Base-by-base conservation (phyloP, 2,329 filamentous ascomycete species). In the Claviceps capensis region DNA sequence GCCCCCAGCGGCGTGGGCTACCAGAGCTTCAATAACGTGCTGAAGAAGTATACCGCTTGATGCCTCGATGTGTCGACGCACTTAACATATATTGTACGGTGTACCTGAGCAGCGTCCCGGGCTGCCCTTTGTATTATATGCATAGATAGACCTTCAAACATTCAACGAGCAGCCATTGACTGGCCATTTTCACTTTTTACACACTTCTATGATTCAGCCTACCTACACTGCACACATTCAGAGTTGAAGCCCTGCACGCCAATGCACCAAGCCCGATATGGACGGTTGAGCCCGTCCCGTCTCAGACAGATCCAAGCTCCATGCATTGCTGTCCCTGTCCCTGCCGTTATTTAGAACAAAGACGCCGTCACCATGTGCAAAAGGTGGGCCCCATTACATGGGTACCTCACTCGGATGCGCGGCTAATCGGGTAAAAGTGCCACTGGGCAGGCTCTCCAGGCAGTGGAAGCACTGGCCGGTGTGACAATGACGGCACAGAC, bases 1-100 rank as follows among this genome's bases (percentile, higher is more conserved):
- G 70, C 72, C 11, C 66, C 71, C 7, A 65, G 58, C 11, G 71
- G 72, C 8, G 65, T 63, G 6, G 72, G 58, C 0, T 76, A 75
- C 54, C 50, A 53, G 41, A 60, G 63, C 57, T 63, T 62, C 53
- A 56, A 61, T 53, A 58, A 57, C 17, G 53, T 61, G 5, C 37
- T 63, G 23, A 60, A 58, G 53, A n/a, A 36, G 38, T 51, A 50
- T 30, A 11, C 30, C n/a, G 26, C 50, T 13, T 48, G 50, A 47
- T 13, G 3, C 19, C 4, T 13, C 19, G 3, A 22, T 6, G 9
- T 11, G 9, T 9, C 11, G 41, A 9, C 11, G 17, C 17, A 43
- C 19, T 9, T 26, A 3, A 43, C 41, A 43, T n/a, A 16, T 9
- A 9, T 34, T 34, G 30, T 11, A 9, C 9, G 9, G 9, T 11